A percentile compares a stretch with the other conserved stretches of the same genome.
Conservation (phyloP, 495 filamentous ascomycete genomes). For the Pseudomonodictys pantanalensis region DNA sequence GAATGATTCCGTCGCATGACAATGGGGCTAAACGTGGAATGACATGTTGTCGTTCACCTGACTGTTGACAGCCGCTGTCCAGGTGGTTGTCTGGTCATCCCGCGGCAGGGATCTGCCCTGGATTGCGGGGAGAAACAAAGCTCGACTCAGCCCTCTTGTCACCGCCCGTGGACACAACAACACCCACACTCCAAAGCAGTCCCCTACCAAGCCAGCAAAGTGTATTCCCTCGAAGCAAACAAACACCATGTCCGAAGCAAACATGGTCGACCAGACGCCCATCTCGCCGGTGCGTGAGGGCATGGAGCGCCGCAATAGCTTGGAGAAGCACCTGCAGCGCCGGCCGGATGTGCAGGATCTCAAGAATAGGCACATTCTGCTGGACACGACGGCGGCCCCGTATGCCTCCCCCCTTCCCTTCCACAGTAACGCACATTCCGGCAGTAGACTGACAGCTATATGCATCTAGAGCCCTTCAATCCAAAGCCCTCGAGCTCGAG, state of each 20-base stretch:
- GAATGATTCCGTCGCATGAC: too few relatives aligned
- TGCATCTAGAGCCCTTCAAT: conserved; percentile 54
- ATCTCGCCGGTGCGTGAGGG: conserved; percentile 57
- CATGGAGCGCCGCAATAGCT: conserved; percentile 74
- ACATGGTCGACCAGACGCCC: conserved; percentile 53
- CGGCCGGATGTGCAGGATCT: conserved; percentile 80
- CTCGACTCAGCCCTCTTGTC: too few relatives aligned
- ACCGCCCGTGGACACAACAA: too few relatives aligned
- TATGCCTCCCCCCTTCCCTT: conserved; percentile 39
- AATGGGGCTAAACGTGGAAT: too few relatives aligned
- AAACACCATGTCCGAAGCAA: conserved; percentile 8
- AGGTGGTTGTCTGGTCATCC: conserved; percentile 11
- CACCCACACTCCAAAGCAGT: background rate
- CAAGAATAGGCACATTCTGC: conserved; percentile 68
- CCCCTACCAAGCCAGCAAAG: background rate
- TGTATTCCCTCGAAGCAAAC: background rate
- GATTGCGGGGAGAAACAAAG: too few relatives aligned
- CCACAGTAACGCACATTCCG: background rate
- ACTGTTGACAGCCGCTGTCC: too few relatives aligned
- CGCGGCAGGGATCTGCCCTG: conserved; percentile 9
- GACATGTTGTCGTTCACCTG: background rate
- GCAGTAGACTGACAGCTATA: background rate
- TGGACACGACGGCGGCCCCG: conserved; percentile 71
- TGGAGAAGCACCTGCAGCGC: conserved; percentile 78
- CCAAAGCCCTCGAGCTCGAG: conserved; percentile 59